Base-by-base conservation (phyloP, 352 stramenopile species). In the Globisporangium echinulatum region DNA sequence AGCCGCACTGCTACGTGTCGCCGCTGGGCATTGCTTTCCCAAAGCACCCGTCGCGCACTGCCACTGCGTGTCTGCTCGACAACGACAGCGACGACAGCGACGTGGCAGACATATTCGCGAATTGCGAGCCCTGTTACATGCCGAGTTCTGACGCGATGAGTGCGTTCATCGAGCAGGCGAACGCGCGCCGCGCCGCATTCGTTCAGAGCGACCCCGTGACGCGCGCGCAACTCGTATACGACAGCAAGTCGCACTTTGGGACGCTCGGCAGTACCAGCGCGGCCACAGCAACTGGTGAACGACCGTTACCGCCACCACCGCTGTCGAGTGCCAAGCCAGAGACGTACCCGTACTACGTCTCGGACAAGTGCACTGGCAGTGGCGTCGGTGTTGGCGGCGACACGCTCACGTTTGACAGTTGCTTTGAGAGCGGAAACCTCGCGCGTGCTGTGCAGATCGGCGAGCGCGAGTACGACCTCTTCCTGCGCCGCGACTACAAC, bases 371-470 rank as follows among this genome's bases (percentile, higher is more conserved):
- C 8, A 49, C 44, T 9, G 64, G 52, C 5, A 68, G 61, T 8
- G 49, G 57, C 5, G 79, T 77, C 37, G 10, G 47, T 14, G 47
- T 63, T 36, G 19, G 53, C 25, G 4, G 33, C 14, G 64, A 55
- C n/a, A 67, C 59, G 39, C 72, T 98, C 36, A 90, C 82, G 11
- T 98, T 98, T 58, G 90, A 97, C 46, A 96, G 90, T 48, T 75
- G 77, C 54, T 98, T 98, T 59, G 93, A 97, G 67, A 96, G 85
- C 61, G 92, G 90, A 2, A 98, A 98, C 52, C 72, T 98, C 11
- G 74, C 86, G n/a, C 68, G 72, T 2, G 85, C 78, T 9, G 82
- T 96, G 58, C 88, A 93, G 49, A 78, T 93, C 9, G 93, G 85
- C 2, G 66, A 84, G 25, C 77, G 60, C 39, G 86, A 97, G 53